These are phyloP conservation scores for Cymbopogon citratus DNA, from an alignment of 176 grass and related monocot species.

Conservation along the genomic window DNA sequence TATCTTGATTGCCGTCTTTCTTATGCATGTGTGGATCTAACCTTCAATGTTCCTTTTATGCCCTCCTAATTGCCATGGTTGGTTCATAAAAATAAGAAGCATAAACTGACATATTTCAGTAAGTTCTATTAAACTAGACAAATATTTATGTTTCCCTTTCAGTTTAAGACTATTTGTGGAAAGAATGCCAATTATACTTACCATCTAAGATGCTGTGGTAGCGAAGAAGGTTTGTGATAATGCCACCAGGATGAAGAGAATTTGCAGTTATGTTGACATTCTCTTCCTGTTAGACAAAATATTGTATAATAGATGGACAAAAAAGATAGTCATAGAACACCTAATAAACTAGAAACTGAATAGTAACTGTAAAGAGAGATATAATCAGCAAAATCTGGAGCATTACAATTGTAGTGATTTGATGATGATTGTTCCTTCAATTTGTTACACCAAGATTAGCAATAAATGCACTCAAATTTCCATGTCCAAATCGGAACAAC, in stretches of 20 bases:
- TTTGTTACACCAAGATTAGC: not conserved
- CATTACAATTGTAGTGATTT: not conserved
- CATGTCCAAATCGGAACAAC: not conserved
- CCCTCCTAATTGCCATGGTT: not conserved
- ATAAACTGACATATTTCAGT: too few relatives aligned
- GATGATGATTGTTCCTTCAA: not conserved
- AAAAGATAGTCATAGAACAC: not conserved
- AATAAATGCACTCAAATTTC: not conserved
- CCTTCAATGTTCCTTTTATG: not conserved
- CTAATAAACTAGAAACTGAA: not conserved
- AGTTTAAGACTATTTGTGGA: not conserved
- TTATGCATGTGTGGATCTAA: not conserved
- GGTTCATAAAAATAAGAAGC: too few relatives aligned
- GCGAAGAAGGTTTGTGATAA: slow-evolving; percentile 94
- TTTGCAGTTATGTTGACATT: slow-evolving; percentile 82
- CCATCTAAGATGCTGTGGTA: slow-evolving; percentile 82
- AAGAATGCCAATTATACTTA: slow-evolving; percentile 34
- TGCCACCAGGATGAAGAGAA: slow-evolving; percentile 93
- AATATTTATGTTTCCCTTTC: not conserved
- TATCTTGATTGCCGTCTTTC: too few relatives aligned
- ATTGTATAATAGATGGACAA: not conserved
- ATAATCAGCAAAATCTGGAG: not conserved
- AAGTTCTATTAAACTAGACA: not conserved
- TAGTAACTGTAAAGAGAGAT: not conserved
- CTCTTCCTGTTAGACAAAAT: slow-evolving; percentile 57